Base-by-base conservation (phyloP, 83 land plant genomes). In the Thuja plicata region DNA sequence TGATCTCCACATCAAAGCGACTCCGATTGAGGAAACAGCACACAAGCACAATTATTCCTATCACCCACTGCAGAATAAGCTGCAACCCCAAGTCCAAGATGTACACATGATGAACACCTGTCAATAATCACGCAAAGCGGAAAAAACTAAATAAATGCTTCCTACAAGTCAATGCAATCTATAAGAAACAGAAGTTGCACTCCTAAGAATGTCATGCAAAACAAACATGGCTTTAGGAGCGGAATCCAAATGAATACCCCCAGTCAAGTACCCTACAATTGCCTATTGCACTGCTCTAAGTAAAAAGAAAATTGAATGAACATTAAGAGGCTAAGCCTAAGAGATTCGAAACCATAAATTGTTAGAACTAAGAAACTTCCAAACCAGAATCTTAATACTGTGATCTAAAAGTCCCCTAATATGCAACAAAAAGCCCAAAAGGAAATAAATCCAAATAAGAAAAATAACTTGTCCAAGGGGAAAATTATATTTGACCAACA, bases 1-100 rank as follows among this genome's bases (percentile, higher is more conserved):
- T 86, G 55, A 98, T 98, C 55, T 98, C 97, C 82, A 91, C 90
- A 88, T 94, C 78, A 78, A 94, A 95, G 40, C 84, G 76, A 85
- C 94, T 92, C 82, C 94, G 90, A 85, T 98, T 92, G 15, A 94
- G 71, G 90, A 98, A 96, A 93, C 99, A 98, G 80, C 93, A 91
- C 60, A 94, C 92, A 40, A 97, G 88, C 45, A 98, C 99, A 80
- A 94, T 90, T 84, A 98, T 92, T 84, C 99, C 99, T 70, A 92
- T 88, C 32, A 88, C 88, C 99, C 99, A 98, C 91, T 98, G 96
- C 87, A 97, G 88, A 89, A 98, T 87, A 94, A 98, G 99, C 99
- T 98, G 98, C 93, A 92, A 92, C 88, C 91, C 90, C 93, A 93
- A 93, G 91, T 88, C 92, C 92, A 90, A 91, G 88, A 91, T 89